These are phyloP conservation scores for Alternaria hordeiaustralica DNA, from an alignment of 2,329 filamentous ascomycete genomes.

Conservation along the genomic window DNA sequence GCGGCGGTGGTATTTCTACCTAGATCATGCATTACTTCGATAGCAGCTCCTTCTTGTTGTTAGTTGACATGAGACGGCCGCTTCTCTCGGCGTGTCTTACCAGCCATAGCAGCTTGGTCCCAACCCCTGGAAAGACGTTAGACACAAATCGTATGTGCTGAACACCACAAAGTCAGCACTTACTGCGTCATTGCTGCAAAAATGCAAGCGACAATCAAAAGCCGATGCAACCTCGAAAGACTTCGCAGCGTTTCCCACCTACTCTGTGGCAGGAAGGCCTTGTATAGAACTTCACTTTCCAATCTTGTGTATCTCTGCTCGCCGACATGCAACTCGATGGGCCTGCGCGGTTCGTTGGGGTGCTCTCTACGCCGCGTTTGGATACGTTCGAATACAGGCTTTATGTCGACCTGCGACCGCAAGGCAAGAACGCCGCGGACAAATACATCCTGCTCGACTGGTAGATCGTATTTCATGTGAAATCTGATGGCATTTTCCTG, in stretches of 20 bases:
- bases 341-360: no score
- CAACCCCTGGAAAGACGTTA: neutral
- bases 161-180: neutral
- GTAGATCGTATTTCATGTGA: neutral
- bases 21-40: neutral
- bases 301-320: neutral
- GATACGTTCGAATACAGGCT: no score
- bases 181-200: neutral
- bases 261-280: neutral
- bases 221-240: neutral
- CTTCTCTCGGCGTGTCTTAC: neutral
- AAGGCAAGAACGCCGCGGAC: neutral
- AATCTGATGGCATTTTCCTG: no score
- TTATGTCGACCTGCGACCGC: neutral
- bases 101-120: neutral
- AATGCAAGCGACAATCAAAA: neutral
- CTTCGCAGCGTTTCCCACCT: neutral
- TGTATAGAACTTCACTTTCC: neutral
- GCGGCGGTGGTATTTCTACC: neutral
- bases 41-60: neutral
- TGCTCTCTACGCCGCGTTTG: no score
- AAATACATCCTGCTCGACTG: neutral
- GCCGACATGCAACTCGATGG: neutral
- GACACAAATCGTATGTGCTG: no score
- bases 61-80: neutral